Evolutionary conservation across 2,329 filamentous ascomycete species (phyloP), one percentile per base, ranked within the genome.

Genomic region (Colletotrichum tropicale): DNA sequence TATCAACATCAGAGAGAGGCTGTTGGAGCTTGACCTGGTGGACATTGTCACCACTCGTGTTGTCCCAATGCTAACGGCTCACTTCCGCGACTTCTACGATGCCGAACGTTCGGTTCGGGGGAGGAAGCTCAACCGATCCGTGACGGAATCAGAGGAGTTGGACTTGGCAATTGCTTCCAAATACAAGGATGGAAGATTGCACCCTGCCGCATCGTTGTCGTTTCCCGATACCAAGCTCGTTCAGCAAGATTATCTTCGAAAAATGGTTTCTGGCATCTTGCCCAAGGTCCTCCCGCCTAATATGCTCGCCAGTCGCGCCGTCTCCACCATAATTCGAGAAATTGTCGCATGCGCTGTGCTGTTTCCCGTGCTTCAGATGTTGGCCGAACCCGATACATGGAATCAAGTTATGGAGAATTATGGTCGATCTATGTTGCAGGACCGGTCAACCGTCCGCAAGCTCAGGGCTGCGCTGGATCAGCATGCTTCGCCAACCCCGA

Each of bases 81-180:
- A 99, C 84, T 92, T 99, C 80, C 94, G 92, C 78, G 95, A 98
- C 79, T 98, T 98, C 80, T 95, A 96, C 83, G 93, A 97, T 78
- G 97, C 97, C 1, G 97, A 99, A 86, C 91, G 94, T 73, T 91
- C 92, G 10, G 95, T 99, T 13, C 91, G 96, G 70, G 98, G 98
- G 15, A 94, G 93, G 82, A 95, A 98, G 84, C 88, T 98, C 72
- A 97, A 96, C 80, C 92, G 95, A 68, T 96, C 94, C 78, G 93
- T 99, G 71, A 98, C 98, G 4, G 97, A 99, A 85, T 98, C 96
- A 1, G 96, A 98, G 82, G 97, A 99, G 88, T 88, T 99, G 80
- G 96, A 98, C 84, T 88, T 98, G 78, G 97, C 97, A 3, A 98
- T 99, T 84, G 97, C 97, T n/a, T 93, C 92, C 55, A 98, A 98